Evolutionary conservation across 352 stramenopile species (phyloP), one percentile per base, ranked within the genome.

Genomic region (Phytophthora multivora): DNA sequence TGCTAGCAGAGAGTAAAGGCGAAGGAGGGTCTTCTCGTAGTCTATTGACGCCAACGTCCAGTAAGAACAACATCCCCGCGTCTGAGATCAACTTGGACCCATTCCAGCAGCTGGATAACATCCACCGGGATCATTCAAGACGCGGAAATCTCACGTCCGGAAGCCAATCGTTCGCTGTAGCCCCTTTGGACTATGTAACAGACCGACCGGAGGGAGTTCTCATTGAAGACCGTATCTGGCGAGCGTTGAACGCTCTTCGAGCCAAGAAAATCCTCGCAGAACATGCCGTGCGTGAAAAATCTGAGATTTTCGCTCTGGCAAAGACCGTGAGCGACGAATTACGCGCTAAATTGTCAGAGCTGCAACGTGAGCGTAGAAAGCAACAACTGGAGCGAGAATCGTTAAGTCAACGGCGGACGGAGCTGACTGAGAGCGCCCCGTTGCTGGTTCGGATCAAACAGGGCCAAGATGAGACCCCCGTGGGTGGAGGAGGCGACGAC

Each of bases 401-500:
- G 0, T 52, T 73, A 48, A 31, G 15, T 3, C 46, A 58, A 26
- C 47, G 47, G 18, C 47, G 59, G 31, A 54, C 40, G 10, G 52
- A 48, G 5, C 53, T 66, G 6, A 40, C 79, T 0, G 71, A 71
- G 9, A 81, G 86, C 21, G 55, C 89, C 8, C 87, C 90, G 35
- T 36, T 98, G 41, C 64, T 98, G 1, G 81, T 97, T 13, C 77
- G 88, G 39, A 79, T 98, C 43, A 97, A 96, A 52, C 93, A 98
- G 63, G 92, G 91, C 2, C 90, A 97, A 71, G 88, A 97, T 69
- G 91, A 98, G 63, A 86, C 86, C 7, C 80, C 76, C 30, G 66
- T 69, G 25, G 61, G 66, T 28, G 75, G 83, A 18, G 63, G 83
- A 18, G 73, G 80, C 6, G 73, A 93, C 25, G 80, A 91, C 19